These are phyloP conservation scores for Eremomyces bilateralis DNA, from an alignment of 495 filamentous ascomycete species.

Conservation along the genomic window DNA sequence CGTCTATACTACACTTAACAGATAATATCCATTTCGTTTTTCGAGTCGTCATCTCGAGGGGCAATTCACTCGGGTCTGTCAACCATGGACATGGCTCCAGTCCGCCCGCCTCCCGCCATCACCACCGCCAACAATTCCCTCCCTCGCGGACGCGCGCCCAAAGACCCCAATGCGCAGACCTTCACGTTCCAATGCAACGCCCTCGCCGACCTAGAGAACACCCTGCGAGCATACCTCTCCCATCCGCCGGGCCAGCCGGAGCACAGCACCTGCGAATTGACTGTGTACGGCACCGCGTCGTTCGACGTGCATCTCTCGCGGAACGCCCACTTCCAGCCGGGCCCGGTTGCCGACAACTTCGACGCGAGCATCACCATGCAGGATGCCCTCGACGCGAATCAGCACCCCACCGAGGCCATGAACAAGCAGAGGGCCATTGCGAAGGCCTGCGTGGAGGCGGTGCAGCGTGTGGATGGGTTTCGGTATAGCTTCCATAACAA, in stretches of 20 bases:
- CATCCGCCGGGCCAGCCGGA: constrained; percentile 10
- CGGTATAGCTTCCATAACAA: constrained; percentile 16
- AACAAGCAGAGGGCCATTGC: constrained; percentile 13
- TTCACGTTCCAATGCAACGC: constrained; percentile 6
- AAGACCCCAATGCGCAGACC: constrained; percentile 9
- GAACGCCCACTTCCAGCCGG: neutral
- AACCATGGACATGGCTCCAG: too few species aligned
- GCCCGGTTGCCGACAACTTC: neutral
- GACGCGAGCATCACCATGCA: constrained; percentile 3
- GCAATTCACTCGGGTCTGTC: too few species aligned
- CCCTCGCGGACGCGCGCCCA: constrained; percentile 11
- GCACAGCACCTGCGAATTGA: constrained; percentile 11
- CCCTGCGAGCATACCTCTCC: constrained; percentile 10
- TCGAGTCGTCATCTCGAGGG: too few species aligned
- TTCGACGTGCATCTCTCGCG: constrained; percentile 7
- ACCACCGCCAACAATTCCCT: constrained; percentile 1
- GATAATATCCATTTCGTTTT: too few species aligned
- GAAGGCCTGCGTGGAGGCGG: constrained; percentile 10
- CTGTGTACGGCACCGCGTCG: constrained; percentile 10
- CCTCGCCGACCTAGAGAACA: too few species aligned
- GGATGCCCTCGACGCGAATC: constrained; percentile 8
- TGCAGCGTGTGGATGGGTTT: constrained; percentile 12
- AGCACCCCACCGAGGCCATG: constrained; percentile 12
- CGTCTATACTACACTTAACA: too few species aligned
- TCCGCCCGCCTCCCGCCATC: too few species aligned